Evolutionary conservation across 441 rosid species (phyloP), one percentile per base, ranked within the genome.

Genomic region (Adansonia gregorii): DNA sequence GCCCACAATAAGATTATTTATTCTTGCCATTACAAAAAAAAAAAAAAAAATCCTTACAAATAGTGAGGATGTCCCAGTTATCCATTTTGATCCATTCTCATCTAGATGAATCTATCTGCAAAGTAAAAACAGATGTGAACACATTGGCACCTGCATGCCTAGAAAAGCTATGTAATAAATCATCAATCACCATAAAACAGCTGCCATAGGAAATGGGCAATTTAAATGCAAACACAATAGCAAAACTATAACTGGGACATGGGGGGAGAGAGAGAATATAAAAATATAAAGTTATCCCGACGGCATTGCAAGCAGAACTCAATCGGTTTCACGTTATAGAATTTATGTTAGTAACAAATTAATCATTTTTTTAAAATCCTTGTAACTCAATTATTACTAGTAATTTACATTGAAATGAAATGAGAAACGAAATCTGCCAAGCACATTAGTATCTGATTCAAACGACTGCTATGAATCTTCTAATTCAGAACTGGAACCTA

Each of bases 231-330:
- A 73, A 14, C 43, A 35, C 48, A 39, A 43, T 0, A 55, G 51
- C 55, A 49, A 8, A 52, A 31, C 63, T 52, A 71, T 35, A 31
- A 17, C 4, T 31, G 2, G 35, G 35, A 31, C 0, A 9, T 19
- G 24, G 65, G 4, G 59, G 59, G 65, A 19, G 61, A 41, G 59
- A 31, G 31, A 0, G 2, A 19, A 17, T 58, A 20, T 4, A 19
- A 4, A 9, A 46, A 41, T n/a, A 9, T 6, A 11, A 15, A 64
- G 41, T 71, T 92, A 93, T 98, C 88, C 97, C 91, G 74, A 93
- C 92, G 69, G 98, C 95, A 74, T 84, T 87, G 84, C 98, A 93
- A 66, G 99, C 98, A 39, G 91, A 86, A 3, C 17, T 19, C 49
- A 15, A 10, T 51, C 46, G 55, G 12, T 51, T 69, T 69, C 4